Conservation (phyloP, 2,329 filamentous ascomycete genomes). For the Pseudogymnoascus sp. region DNA sequence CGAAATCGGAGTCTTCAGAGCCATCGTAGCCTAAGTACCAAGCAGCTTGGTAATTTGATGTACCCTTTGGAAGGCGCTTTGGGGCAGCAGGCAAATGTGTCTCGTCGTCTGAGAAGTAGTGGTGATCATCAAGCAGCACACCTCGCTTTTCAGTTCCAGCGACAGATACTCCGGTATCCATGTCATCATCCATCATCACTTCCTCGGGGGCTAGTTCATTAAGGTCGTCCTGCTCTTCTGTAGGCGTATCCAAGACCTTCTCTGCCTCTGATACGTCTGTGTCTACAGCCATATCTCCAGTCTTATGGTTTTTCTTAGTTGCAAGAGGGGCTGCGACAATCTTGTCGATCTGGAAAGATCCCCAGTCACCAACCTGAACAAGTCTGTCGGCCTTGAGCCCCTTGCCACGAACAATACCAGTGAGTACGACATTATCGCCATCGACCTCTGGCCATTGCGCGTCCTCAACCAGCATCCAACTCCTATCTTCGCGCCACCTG, state of each 20-base stretch:
- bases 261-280: constrained; percentile 38
- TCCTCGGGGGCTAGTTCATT: constrained; percentile 82
- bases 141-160: constrained; percentile 59
- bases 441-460: constrained; percentile 59
- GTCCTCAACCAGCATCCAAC: constrained; percentile 88
- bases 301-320: constrained; percentile 48
- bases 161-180: constrained; percentile 41
- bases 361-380: constrained; percentile 88
- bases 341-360: constrained; percentile 84
- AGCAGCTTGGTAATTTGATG: constrained; percentile 86
- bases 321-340: constrained; percentile 69
- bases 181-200: constrained; percentile 63
- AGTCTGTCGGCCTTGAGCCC: constrained; percentile 84
- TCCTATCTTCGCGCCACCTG: constrained; percentile 89
- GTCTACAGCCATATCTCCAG: constrained; percentile 61
- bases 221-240: constrained; percentile 73
- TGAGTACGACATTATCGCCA: constrained; percentile 61
- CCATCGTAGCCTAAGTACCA: constrained; percentile 78
- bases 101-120: constrained; percentile 93
- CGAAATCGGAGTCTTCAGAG: constrained; percentile 74
- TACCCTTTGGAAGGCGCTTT: constrained; percentile 78
- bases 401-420: constrained; percentile 77
- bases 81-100: constrained; percentile 51
- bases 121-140: constrained; percentile 89
- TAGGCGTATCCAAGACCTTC: constrained; percentile 60